Percentiles rank a stretch among this genome's conserved stretches.
Evolutionary conservation across 169 alveolate species (phyloP).

Genomic region (Plasmodium berghei): DNA sequence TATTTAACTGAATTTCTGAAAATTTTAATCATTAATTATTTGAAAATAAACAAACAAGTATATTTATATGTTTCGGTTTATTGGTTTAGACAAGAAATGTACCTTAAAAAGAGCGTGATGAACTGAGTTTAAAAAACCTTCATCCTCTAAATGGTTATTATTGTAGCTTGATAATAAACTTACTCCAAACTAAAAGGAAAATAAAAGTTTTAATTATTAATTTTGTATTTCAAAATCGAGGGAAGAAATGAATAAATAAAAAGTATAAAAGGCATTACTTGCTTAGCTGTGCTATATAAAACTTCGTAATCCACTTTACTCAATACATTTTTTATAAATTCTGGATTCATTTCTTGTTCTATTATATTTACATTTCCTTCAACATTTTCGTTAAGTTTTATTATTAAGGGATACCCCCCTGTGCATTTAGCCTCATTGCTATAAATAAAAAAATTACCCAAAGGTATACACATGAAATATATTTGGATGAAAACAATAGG

Average conservation of each 20-base stretch:
- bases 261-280: constrained; percentile 64
- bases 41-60: no score
- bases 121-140: constrained; percentile 79
- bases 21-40: not conserved
- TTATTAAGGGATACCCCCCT: constrained; percentile 83
- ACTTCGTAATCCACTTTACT: constrained; percentile 82
- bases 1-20: not conserved
- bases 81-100: not conserved
- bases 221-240: constrained; percentile 70
- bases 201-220: not conserved
- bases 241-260: not conserved
- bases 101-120: constrained; percentile 84
- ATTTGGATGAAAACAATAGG: no score
- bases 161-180: constrained; percentile 77
- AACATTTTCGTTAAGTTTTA: constrained; percentile 45
- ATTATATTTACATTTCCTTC: constrained; percentile 78
- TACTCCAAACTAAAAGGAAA: constrained; percentile 76
- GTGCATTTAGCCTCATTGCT: constrained; percentile 83
- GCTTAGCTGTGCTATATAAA: constrained; percentile 81
- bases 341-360: constrained; percentile 82
- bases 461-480: no score
- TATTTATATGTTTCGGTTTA: not conserved
- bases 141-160: constrained; percentile 79
- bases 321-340: constrained; percentile 83
- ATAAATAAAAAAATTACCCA: not conserved